These are phyloP conservation scores for Dissophora ornata DNA, from an alignment of 192 early-diverging fungal species.

Conservation along the genomic window DNA sequence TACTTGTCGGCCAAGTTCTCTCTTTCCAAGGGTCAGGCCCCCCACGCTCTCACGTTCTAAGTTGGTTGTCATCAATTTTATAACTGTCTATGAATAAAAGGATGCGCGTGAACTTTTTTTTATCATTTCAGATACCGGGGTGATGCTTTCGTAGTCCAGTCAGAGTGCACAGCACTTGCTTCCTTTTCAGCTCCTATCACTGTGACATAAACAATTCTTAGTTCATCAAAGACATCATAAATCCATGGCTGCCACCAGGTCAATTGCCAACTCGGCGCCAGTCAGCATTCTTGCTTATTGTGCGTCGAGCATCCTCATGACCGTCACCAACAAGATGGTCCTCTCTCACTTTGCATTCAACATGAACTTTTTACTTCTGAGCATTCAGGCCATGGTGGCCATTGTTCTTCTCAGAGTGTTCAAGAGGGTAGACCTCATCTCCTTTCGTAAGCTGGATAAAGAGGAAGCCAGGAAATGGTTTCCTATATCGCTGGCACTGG, in stretches of 20 bases:
- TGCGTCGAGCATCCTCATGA: constrained; percentile 89
- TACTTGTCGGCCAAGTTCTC: constrained; percentile 93
- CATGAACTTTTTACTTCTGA: constrained; percentile 86
- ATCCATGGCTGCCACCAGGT: constrained; percentile 3
- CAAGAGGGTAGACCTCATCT: constrained; percentile 66
- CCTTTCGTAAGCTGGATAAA: constrained; percentile 73
- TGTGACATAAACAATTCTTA: too few species aligned
- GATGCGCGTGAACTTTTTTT: constrained; percentile 42
- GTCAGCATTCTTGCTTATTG: constrained; percentile 90
- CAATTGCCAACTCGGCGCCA: constrained; percentile 51
- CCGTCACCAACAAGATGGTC: constrained; percentile 90
- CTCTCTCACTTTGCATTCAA: constrained; percentile 82
- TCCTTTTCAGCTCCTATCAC: too few species aligned
- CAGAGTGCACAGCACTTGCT: too few species aligned
- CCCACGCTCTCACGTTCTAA: constrained; percentile 98
- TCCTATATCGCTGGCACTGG: constrained; percentile 84
- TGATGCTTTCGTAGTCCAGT: too few species aligned
- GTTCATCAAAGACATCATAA: too few species aligned
- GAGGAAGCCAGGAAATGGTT: constrained; percentile 81
- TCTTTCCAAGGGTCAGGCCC: constrained; percentile 95
- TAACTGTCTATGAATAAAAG: constrained; percentile 36
- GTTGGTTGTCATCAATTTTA: constrained; percentile 23
- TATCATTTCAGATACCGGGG: background rate
- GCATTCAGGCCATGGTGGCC: constrained; percentile 72
- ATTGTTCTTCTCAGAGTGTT: constrained; percentile 66